These are phyloP conservation scores for Vitis riparia DNA, from an alignment of 164 flowering plant genomes.

Conservation along the genomic window DNA sequence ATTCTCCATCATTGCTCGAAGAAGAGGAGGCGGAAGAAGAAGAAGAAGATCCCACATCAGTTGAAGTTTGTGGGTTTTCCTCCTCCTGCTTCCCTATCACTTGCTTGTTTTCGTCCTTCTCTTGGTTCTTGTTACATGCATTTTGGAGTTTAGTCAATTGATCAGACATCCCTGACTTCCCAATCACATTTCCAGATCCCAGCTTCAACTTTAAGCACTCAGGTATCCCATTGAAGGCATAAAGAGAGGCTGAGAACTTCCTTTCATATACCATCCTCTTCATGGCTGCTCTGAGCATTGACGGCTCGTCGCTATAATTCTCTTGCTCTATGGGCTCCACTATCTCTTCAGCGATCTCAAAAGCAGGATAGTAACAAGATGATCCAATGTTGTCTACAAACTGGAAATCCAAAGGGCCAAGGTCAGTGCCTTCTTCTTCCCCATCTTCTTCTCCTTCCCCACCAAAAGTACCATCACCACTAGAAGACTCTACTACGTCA, in stretches of 20 bases:
- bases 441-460: slow-evolving; percentile 22
- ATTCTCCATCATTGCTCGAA: slow-evolving; percentile 33
- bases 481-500: slow-evolving; percentile 11
- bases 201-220: slow-evolving; percentile 56
- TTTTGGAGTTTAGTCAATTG: slow-evolving; percentile 20
- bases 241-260: slow-evolving; percentile 66
- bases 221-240: slow-evolving; percentile 64
- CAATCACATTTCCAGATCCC: slow-evolving; percentile 13
- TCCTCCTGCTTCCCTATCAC: slow-evolving; percentile 12
- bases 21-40: slow-evolving; percentile 4
- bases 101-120: slow-evolving; percentile 11
- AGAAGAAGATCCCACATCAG: slow-evolving; percentile 8
- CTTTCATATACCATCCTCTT: slow-evolving; percentile 74
- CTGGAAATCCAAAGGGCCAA: slow-evolving; percentile 29
- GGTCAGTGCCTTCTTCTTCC: slow-evolving; percentile 17
- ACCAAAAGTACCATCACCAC: slow-evolving; percentile 7
- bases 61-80: slow-evolving; percentile 7
- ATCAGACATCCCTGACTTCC: slow-evolving; percentile 19
- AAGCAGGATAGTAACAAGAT: slow-evolving; percentile 32
- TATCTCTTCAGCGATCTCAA: slow-evolving; percentile 48
- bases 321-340: slow-evolving; percentile 30
- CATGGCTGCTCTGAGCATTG: slow-evolving; percentile 30
- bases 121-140: slow-evolving; percentile 29
- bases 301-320: slow-evolving; percentile 22
- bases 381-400: slow-evolving; percentile 39